phyloP scores from a whole-genome alignment of 345 rosid genomes.

The Chamaenerion angustifolium region DNA sequence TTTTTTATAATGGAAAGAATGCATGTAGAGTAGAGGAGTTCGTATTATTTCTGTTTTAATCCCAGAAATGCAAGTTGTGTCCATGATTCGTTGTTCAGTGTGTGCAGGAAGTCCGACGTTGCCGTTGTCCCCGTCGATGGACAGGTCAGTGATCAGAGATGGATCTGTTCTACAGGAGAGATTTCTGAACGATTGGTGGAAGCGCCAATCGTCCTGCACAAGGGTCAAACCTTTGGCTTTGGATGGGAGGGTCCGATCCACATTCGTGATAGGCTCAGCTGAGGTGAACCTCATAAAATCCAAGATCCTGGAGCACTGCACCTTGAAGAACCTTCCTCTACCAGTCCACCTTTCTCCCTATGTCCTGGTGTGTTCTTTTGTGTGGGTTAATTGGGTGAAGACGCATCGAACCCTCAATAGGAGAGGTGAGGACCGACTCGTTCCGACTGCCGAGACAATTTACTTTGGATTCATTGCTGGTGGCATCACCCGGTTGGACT shows the following conservation, averaged over 20 bases:
- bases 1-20: too few species aligned
- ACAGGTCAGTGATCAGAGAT: slow-evolving; percentile 15
- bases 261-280: slow-evolving; percentile 9
- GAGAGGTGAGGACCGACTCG: not conserved
- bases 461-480: slow-evolving; percentile 27
- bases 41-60: too few species aligned
- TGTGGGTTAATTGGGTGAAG: slow-evolving; percentile 23
- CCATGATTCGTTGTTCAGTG: too few species aligned
- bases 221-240: not conserved
- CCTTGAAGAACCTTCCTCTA: not conserved
- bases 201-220: not conserved
- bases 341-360: slow-evolving; percentile 21
- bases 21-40: too few species aligned
- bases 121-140: not conserved
- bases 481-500: slow-evolving; percentile 18
- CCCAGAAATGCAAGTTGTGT: too few species aligned
- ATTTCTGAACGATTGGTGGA: slow-evolving; percentile 21
- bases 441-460: not conserved
- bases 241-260: slow-evolving; percentile 9
- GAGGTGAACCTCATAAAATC: slow-evolving; percentile 15
- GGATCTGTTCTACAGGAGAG: slow-evolving; percentile 9
- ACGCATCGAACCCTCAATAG: not conserved
- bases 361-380: slow-evolving; percentile 17
- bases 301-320: slow-evolving; percentile 13
- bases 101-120: too few species aligned